Conservation (phyloP, 2,329 filamentous ascomycete genomes). For the Colletotrichum salicis region DNA sequence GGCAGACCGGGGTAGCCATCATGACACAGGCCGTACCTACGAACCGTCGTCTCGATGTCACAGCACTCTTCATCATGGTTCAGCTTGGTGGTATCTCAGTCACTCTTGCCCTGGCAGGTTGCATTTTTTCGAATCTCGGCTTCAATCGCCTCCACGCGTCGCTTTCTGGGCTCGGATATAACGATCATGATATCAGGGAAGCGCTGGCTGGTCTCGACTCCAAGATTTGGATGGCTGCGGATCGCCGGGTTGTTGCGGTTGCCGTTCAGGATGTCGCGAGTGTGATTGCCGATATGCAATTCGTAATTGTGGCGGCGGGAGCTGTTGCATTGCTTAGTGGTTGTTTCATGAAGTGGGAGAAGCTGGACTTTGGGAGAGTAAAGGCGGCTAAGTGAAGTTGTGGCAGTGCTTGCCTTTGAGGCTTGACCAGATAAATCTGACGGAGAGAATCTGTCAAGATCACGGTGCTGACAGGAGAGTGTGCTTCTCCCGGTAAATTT, state of each 20-base stretch:
- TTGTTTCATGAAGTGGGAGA: constrained; percentile 44
- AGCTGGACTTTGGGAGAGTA: constrained; percentile 38
- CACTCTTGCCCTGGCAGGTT: constrained; percentile 42
- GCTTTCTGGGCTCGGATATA: constrained; percentile 36
- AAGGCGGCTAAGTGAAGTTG: background rate
- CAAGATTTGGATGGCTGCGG: constrained; percentile 36
- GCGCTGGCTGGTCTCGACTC: constrained; percentile 44
- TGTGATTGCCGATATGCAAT: constrained; percentile 42
- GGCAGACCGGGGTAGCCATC: constrained; percentile 45
- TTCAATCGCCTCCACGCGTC: constrained; percentile 38
- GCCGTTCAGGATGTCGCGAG: constrained; percentile 41
- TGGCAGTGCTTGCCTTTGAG: background rate
- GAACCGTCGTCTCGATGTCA: constrained; percentile 43
- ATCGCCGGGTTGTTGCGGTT: constrained; percentile 32
- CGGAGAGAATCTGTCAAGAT: background rate
- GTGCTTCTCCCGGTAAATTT: background rate
- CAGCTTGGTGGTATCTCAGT: constrained; percentile 45
- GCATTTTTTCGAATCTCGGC: constrained; percentile 46
- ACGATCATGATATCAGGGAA: constrained; percentile 41
- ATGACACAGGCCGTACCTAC: constrained; percentile 32
- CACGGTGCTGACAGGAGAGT: no score
- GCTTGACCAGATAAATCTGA: background rate
- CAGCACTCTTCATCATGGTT: constrained; percentile 47
- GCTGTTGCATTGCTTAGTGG: constrained; percentile 41
- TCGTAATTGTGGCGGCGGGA: constrained; percentile 41